Base-by-base conservation (phyloP, 805 yeast genomes). In the Ogataea saltuana region DNA sequence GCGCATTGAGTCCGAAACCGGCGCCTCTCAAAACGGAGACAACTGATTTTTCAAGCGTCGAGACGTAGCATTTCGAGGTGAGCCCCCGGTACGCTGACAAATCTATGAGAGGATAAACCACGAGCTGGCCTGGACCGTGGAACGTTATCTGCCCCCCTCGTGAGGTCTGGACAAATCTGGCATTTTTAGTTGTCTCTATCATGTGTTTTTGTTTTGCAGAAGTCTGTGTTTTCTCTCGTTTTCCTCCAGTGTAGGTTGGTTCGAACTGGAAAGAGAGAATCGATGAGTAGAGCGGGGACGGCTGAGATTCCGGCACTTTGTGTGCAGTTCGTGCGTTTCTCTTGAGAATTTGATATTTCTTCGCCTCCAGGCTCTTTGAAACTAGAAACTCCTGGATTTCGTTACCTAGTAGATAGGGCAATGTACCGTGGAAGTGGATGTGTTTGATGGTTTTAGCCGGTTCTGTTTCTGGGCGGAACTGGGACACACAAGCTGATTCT, bases 111-210 rank as follows among this genome's bases (percentile, higher is more conserved):
- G 93, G 82, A 58, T 91, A 93, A 4, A 88, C 80, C 2, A 90
- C 96, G 28, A 88, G 60, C 64, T 93, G 99, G 0, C 99, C 99
- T 1, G 93, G 85, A 0, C 98, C 98, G 67, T 93, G 99, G 71
- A 87, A 93, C 0, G 99, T 93, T 1, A 93, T 80, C 60, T 93
- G 95, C 0, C 99, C 99, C 12, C 99, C 99, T 48, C 99, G 71
- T 41, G 80, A 80, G 0, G 93, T 76, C 55, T 87, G 91, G n/a
- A 82, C 75, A 57, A 80, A 86, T 22, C 72, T 72, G 12, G 89
- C 83, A n/a, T 74, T 74, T 30, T 69, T 45, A 21, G 60, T 49
- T 11, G 56, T 50, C 26, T 63, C 65, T 8, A 58, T 55, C 28
- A 43, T 51, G 2, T 48, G 55, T 4, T 46, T 48, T 18, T 47